Evolutionary conservation across 495 filamentous ascomycete genomes (phyloP).

Genomic region (Letharia lupina): DNA sequence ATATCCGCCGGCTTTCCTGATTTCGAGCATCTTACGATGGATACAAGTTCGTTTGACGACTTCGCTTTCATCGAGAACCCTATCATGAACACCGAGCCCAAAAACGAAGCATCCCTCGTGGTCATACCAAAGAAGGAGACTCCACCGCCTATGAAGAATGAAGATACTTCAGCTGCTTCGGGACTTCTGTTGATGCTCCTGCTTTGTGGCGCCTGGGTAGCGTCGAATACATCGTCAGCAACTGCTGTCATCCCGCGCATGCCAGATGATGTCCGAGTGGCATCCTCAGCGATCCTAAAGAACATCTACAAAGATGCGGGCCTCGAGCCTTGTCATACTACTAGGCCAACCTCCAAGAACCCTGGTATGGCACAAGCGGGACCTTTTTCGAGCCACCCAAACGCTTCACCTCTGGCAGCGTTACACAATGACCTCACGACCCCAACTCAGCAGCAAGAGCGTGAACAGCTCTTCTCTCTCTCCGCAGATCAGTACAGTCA

Average conservation of each 20-base stretch:
- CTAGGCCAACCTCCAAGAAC: not conserved
- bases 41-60: constrained; percentile 64
- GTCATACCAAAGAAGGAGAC: constrained; percentile 50
- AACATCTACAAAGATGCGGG: constrained; percentile 78
- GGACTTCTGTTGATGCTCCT: constrained; percentile 74
- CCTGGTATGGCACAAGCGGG: constrained; percentile 34
- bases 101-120: constrained; percentile 35
- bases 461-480: constrained; percentile 80
- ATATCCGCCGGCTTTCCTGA: constrained; percentile 64
- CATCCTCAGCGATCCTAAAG: constrained; percentile 81
- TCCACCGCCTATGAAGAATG: constrained; percentile 42
- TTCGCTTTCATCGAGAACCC: constrained; percentile 61
- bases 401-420: constrained; percentile 60
- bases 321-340: constrained; percentile 30
- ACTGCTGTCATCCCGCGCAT: constrained; percentile 62
- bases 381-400: constrained; percentile 32
- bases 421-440: constrained; percentile 64
- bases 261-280: constrained; percentile 86
- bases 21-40: constrained; percentile 78
- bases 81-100: constrained; percentile 41
- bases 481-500: constrained; percentile 84
- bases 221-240: constrained; percentile 63
- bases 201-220: constrained; percentile 92
- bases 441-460: constrained; percentile 77
- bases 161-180: constrained; percentile 54